Evolutionary conservation across 441 rosid genomes (phyloP), one percentile per base, ranked within the genome.

Genomic region (Adansonia gregorii): DNA sequence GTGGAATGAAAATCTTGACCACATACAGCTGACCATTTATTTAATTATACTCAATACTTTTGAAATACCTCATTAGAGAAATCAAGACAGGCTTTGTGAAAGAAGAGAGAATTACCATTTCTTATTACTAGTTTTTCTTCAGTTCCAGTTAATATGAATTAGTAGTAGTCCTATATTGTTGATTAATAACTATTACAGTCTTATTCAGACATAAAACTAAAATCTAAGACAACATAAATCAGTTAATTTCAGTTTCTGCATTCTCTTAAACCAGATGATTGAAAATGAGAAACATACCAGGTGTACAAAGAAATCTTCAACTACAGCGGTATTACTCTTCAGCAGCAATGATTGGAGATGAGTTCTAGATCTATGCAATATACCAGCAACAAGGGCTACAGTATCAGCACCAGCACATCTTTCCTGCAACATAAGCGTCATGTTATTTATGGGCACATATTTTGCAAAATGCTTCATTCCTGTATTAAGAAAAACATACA

Each of bases 331-430:
- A 80, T 88, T 94, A 82, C 88, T 94, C 83, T 84, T 91, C 80
- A 90, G 78, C 73, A 97, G 95, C 97, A 92, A 89, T 20, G 95
- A 91, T 80, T 97, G 98, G 65, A 97, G 93, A 87, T 89, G 96
- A 78, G 93, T 82, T 89, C 88, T 97, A 79, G 98, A 94, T 85
- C 89, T 92, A 79, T 91, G 90, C 88, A 97, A 82, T 74, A 90
- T 84, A 78, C 87, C 95, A 84, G 95, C 95, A 76, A 94, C 98
- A 81, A 97, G 92, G 78, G 91, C 86, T 68, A 90, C 17, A 24
- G 91, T 89, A 74, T 94, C 97, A 46, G 92, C 97, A 73, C 84
- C 98, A 12, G 93, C 87, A 84, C 99, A 97, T 85, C 98, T 90
- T 87, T 97, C 99, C 99, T 97, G 94, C 86, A 88, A 86, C 22